Base-by-base conservation (phyloP, 345 rosid genomes). In the Cochlearia excelsa region DNA sequence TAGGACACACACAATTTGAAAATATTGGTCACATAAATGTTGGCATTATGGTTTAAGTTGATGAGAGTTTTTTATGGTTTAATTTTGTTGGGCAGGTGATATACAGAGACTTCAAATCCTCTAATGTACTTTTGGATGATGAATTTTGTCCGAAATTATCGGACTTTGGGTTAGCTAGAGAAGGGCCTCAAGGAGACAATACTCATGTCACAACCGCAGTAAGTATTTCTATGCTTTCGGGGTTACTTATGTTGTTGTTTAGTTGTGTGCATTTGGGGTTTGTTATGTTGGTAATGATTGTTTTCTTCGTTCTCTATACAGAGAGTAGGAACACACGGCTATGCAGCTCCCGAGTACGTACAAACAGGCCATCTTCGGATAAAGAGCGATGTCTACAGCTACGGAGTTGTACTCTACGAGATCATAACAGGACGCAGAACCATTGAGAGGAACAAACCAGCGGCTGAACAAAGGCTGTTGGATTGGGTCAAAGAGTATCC, bases 121-220 rank as follows among this genome's bases (percentile, higher is more conserved):
- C 98, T 9, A 92, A 92, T 51, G 85, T 92, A 31, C 77, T 88
- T 40, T 43, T 92, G 70, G 79, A 92, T 52, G 87, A 84, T 49
- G 70, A 79, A 11, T 78, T 83, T 46, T 75, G 75, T 9, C 83
- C 98, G 3, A 92, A 79, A 75, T 86, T 91, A 67, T 88, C 96
- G 4, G 96, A 91, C 75, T 92, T 88, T 48, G 96, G 98, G 2
- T 85, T 92, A 31, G 98, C 96, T 0, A 78, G 98, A 80, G 96
- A 84, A 66, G 98, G 98, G 4, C 98, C 96, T 34, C 39, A 71
- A 26, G 86, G 74, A 4, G 96, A 84, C 56, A 74, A 47, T n/a
- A 79, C 88, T 6, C 98, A 91, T 55, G 96, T 88, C 65, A 88
- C 98, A 27, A 88, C 96, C 11, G 87, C 88, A 5, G 96, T 92